Evolutionary conservation across 306 rosid genomes (phyloP), one percentile per base, ranked within the genome.

Genomic region (Luffa acutangula): DNA sequence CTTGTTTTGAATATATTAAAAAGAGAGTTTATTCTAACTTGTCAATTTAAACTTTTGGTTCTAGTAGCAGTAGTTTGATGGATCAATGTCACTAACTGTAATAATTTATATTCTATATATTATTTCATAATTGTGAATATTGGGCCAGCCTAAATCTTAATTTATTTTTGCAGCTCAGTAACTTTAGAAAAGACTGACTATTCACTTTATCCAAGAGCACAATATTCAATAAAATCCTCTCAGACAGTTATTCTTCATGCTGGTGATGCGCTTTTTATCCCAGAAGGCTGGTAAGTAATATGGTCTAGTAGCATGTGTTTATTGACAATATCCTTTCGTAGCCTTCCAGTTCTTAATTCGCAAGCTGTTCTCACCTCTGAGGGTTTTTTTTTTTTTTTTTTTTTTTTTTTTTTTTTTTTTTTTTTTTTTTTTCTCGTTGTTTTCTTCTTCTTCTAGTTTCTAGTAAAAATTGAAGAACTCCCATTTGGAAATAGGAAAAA

Each of bases 201-300:
- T 80, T 91, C 92, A 65, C 81, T 80, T 81, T 87, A 89, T 84
- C 97, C 96, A 43, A 90, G 97, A 88, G 96, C 97, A 85, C 83
- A 88, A 81, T 58, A 81, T 79, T 87, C 89, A 78, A 84, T 78
- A 87, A 83, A 87, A 80, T 78, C 76, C 83, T 91, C 92, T 7
- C 97, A 92, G 85, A 91, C 81, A 89, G 88, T 88, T 82, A 77
- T 85, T 88, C 97, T 95, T 81, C 87, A 86, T 74, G 93, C 91
- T 45, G 99, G 99, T 45, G 97, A 95, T 77, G 96, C 97, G 75
- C 90, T 95, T 84, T 95, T 91, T 85, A 91, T 95, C 85, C 99
- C 99, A 36, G 97, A 93, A 93, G 99, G 99, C 86, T 93, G 97
- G 99, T 93, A 88, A 89, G 93, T 95, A 93, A 95, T 90, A 84